Evolutionary conservation across 306 rosid genomes (phyloP).

Genomic region (Rosa chinensis): DNA sequence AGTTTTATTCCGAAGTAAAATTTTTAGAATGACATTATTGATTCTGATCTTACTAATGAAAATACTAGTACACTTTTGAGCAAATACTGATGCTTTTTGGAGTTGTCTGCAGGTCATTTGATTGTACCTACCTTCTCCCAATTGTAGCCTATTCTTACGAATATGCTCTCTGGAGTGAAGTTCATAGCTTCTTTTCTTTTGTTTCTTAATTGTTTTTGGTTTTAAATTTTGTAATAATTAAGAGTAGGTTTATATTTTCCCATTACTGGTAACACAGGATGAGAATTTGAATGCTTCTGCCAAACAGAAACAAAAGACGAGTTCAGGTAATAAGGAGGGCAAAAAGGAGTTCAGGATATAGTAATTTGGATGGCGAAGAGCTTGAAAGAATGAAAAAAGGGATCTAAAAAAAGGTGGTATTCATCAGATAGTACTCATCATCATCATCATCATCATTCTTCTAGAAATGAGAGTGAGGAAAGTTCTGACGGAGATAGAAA

Average conservation of each 20-base stretch:
- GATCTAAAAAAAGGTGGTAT: slow-evolving; percentile 61
- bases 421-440: slow-evolving; percentile 52
- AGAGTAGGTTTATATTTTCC: not conserved
- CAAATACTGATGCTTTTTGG: not conserved
- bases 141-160: no score
- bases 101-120: not conserved
- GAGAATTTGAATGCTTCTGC: slow-evolving; percentile 31
- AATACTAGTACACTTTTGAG: not conserved
- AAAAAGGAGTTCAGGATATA: slow-evolving; percentile 42
- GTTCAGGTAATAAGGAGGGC: slow-evolving; percentile 32
- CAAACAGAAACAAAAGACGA: slow-evolving; percentile 25
- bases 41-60: not conserved
- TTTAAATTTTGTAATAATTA: no score
- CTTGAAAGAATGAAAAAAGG: slow-evolving; percentile 38
- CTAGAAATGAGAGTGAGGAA: slow-evolving; percentile 42
- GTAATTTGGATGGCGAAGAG: slow-evolving; percentile 59
- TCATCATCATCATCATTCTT: slow-evolving; percentile 26
- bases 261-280: not conserved
- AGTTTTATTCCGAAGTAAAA: not conserved
- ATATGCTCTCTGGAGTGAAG: slow-evolving; percentile 47
- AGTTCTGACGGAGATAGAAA: slow-evolving; percentile 29
- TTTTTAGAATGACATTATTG: not conserved
- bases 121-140: no score
- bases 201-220: no score
- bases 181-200: slow-evolving; percentile 26